These are phyloP conservation scores for Lactarius sanguifluus DNA, from an alignment of 768 basidiomycete species.

Conservation along the genomic window DNA sequence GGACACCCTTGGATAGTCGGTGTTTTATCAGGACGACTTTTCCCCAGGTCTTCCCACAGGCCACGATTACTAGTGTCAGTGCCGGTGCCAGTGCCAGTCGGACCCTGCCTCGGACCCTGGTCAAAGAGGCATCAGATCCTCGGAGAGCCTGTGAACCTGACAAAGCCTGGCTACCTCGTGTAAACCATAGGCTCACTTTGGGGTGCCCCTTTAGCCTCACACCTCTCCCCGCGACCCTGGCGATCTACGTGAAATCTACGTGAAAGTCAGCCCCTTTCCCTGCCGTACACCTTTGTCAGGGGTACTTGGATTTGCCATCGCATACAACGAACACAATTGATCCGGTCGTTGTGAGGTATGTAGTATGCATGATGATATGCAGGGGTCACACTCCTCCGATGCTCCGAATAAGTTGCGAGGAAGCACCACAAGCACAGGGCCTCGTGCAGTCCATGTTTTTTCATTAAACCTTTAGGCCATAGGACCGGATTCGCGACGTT, in stretches of 20 bases:
- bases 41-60: not conserved
- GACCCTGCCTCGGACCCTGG: no score
- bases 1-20: not conserved
- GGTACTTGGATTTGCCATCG: not conserved
- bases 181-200: not conserved
- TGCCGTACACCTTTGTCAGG: conserved; percentile 5
- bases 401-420: not conserved
- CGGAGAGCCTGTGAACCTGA: not conserved
- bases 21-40: not conserved
- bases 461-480: conserved; percentile 1
- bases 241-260: not conserved
- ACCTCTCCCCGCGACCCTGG: conserved; percentile 3
- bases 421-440: not conserved
- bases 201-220: conserved; percentile 2
- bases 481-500: not conserved
- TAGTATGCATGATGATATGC: not conserved
- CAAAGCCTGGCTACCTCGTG: conserved; percentile 13
- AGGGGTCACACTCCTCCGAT: not conserved
- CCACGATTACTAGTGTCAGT: not conserved
- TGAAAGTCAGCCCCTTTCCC: conserved; percentile 7
- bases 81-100: not conserved
- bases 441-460: not conserved
- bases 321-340: conserved; percentile 4
- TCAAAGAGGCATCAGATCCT: not conserved
- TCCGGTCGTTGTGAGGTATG: not conserved